These are phyloP conservation scores for Paraleonurus japonicus DNA, from an alignment of 257 asterid species.

Conservation along the genomic window DNA sequence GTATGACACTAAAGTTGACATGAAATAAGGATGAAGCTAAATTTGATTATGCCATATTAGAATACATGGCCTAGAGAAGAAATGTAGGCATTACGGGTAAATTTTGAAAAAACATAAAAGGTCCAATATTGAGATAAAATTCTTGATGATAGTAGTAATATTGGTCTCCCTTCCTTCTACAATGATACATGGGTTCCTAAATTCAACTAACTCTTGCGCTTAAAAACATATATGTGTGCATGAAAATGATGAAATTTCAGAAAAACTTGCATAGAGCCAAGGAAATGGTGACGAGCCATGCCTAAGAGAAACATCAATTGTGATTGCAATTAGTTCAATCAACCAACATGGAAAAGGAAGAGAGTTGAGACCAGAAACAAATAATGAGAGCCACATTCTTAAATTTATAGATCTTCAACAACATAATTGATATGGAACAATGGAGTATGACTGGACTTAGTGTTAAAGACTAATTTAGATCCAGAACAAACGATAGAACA, in stretches of 20 bases:
- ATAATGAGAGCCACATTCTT: background rate
- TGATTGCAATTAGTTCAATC: background rate
- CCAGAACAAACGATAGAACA: too few species aligned
- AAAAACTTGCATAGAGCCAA: constrained; percentile 86
- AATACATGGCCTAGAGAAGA: background rate
- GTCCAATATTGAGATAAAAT: too few species aligned
- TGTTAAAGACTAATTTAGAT: too few species aligned
- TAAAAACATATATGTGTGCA: background rate
- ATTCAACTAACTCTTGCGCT: too few species aligned
- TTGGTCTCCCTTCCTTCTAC: background rate
- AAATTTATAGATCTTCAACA: background rate
- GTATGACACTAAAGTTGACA: too few species aligned
- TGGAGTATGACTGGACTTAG: background rate
- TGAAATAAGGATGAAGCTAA: constrained; percentile 1
- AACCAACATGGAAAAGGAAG: background rate
- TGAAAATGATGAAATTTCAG: constrained; percentile 14
- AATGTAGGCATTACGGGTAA: background rate
- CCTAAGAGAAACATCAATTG: constrained; percentile 46
- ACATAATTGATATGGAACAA: background rate
- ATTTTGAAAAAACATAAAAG: background rate
- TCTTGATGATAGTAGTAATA: background rate
- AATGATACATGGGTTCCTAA: background rate
- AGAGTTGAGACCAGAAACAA: constrained; percentile 9
- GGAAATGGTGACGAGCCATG: constrained; percentile 81
- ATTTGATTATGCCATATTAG: background rate